Evolutionary conservation across 352 stramenopile genomes (phyloP), one percentile per base, ranked within the genome.

Genomic region (Thalassiosira mediterranea): DNA sequence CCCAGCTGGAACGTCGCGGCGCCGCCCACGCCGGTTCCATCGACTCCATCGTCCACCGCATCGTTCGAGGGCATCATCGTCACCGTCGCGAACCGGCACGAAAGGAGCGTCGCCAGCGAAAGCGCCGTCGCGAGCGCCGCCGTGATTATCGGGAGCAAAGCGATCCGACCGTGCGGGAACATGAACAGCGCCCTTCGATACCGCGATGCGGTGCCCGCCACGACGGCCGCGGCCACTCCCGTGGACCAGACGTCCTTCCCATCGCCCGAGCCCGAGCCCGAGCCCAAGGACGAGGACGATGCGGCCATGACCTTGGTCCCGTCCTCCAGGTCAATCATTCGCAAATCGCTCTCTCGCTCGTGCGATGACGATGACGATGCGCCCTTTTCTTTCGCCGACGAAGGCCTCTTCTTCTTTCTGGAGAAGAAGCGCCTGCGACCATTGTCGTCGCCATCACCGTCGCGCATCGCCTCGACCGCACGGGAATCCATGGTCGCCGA

Each of bases 81-180:
- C 44, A 78, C 61, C 2, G 49, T 72, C 69, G 72, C 67, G 44
- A 78, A 78, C 21, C 49, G 59, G 40, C 69, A 78, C n/a, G 69
- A 78, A 0, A 48, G 25, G 0, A 52, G 46, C 7, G 51, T 64
- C 8, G 61, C 31, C 21, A 72, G 28, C 10, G 69, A 78, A 1
- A 78, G 48, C 4, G 40, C 42, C 4, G 63, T 57, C 4, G 59
- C 69, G 15, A 72, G 29, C 1, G 57, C 32, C 4, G 49, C 59
- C 34, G 57, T 44, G 10, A 78, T 62, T 21, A 72, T 56, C 13
- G 69, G 59, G 5, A 72, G 26, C 26, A 72, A 58, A 5, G 68
- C 53, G 26, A 51, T 34, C 32, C 60, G 28, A 40, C 69, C 67
- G 34, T 76, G 54, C 25, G 63, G 63, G 42, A 72, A 72, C 62